Base-by-base conservation (phyloP, 2,329 filamentous ascomycete species). In the Metarhizium guizhouense region DNA sequence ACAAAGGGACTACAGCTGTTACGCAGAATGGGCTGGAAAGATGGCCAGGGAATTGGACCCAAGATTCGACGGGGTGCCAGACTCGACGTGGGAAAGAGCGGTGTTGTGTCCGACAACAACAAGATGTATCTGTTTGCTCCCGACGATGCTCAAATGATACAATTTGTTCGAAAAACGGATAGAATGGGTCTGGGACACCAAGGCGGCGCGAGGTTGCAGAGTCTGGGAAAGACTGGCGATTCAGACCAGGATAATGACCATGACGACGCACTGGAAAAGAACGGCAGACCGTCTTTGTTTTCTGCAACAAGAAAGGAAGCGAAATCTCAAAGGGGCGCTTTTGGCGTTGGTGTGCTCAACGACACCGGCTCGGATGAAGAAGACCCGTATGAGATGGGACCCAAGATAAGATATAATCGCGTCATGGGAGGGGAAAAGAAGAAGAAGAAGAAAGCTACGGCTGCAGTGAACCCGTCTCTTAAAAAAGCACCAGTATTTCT, bases 321-420 rank as follows among this genome's bases (percentile, higher is more conserved):
- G 69, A 63, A 74, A 75, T 56, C 73, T 66, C 57, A 60, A 6
- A 78, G 78, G 53, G 83, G 87, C 3, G 90, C 88, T 0, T 90
- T 97, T 60, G 93, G 93, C 0, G 86, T 96, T 14, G 93, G 93
- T 0, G 78, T 96, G 2, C 72, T 97, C 49, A 96, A 97, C 64
- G 93, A 96, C 62, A 94, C 86, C 20, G 92, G 91, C 11, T 96
- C 93, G 4, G 94, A 97, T 62, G 92, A 96, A 49, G 94, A 97
- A 64, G 92, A 96, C 64, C 88, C 90, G 0, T 97, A 96, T 67
- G 88, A 93, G 56, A 86, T 97, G 54, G 93, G 93, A 0, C 94
- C 94, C 0, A 87, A 85, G 61, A 95, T 96, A 67, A 90, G 86
- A 13, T 96, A 95, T 70, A 95, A 89, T 63, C 83, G 85, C 45